Conservation (phyloP, 148 eudicot species). For the Vaccinium myrtillus region DNA sequence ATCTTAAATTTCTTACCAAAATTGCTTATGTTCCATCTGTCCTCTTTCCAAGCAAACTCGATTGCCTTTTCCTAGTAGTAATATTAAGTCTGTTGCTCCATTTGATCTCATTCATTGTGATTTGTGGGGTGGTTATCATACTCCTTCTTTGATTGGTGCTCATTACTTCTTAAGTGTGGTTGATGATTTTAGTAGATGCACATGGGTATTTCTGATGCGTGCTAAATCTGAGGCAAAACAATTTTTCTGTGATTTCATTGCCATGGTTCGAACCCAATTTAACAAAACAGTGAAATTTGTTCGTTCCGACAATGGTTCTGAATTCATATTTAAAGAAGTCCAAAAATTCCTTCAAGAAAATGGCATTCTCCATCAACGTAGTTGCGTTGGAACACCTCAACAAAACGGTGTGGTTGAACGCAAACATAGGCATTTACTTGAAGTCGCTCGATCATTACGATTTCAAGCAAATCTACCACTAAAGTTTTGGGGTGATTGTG, state of each 20-base stretch:
- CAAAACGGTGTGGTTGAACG: not conserved
- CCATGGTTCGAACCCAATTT: too few species aligned
- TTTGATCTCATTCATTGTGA: not conserved
- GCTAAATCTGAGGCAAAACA: too few species aligned
- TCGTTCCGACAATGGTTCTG: not conserved
- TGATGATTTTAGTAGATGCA: too few species aligned
- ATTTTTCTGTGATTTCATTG: too few species aligned
- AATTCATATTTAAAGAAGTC: not conserved
- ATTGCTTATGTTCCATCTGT: not conserved
- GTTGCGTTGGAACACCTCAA: not conserved
- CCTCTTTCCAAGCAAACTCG: not conserved
- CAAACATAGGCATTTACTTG: too few species aligned
- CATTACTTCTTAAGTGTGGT: too few species aligned
- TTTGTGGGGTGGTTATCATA: too few species aligned
- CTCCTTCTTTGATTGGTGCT: too few species aligned
- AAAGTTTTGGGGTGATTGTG: too few species aligned
- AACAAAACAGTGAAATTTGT: too few species aligned
- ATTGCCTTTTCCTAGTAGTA: not conserved
- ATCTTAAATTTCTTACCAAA: too few species aligned
- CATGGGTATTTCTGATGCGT: too few species aligned
- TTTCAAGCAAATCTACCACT: not conserved
- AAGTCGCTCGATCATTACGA: not conserved
- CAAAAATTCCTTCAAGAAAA: not conserved
- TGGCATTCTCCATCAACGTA: not conserved
- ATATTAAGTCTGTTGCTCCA: not conserved